These are phyloP conservation scores for Malus sieversii DNA, from an alignment of 306 rosid genomes.

Conservation along the genomic window DNA sequence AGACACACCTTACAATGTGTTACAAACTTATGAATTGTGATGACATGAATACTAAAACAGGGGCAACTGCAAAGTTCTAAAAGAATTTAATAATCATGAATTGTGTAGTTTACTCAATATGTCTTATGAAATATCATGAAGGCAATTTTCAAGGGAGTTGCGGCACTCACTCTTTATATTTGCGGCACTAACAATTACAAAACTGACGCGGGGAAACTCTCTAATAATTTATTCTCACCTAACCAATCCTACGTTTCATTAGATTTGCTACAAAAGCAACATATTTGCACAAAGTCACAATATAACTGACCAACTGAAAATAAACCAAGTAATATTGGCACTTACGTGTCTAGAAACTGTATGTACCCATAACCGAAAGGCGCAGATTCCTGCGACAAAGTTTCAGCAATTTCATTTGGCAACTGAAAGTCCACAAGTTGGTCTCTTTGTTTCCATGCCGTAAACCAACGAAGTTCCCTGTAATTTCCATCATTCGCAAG, in stretches of 20 bases:
- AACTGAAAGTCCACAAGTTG: conserved; percentile 71
- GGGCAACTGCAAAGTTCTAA: not conserved
- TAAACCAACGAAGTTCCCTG: conserved; percentile 95
- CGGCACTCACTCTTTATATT: not conserved
- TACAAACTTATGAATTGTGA: not conserved
- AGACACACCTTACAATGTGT: not conserved
- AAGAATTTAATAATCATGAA: not conserved
- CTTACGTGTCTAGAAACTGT: conserved; percentile 88
- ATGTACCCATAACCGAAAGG: conserved; percentile 93
- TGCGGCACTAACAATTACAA: not conserved
- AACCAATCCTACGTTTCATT: not conserved
- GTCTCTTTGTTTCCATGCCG: conserved; percentile 78
- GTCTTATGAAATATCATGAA: not conserved
- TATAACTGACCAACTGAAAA: not conserved
- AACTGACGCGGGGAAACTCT: not conserved
- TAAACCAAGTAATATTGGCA: conserved; percentile 13
- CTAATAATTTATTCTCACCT: not conserved
- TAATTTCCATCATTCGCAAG: conserved; percentile 98
- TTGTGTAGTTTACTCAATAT: not conserved
- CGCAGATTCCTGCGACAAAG: conserved; percentile 51
- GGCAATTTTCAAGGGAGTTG: not conserved
- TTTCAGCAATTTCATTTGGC: conserved; percentile 60
- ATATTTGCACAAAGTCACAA: not conserved
- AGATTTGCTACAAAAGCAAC: not conserved
- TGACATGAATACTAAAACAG: not conserved